Evolutionary conservation across 495 filamentous ascomycete genomes (phyloP).

Genomic region (Aspergillus olivimuriae): DNA sequence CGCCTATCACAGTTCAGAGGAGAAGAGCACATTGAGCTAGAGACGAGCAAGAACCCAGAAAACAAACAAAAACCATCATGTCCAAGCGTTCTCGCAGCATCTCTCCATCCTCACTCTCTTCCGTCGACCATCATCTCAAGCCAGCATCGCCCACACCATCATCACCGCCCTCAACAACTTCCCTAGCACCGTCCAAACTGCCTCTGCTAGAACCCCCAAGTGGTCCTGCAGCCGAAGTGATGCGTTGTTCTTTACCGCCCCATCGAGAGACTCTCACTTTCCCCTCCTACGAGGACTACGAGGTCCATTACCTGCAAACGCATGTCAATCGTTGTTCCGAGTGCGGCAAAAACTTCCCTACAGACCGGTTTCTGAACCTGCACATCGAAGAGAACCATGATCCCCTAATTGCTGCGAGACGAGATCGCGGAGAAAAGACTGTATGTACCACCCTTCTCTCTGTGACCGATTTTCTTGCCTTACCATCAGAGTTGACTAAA

Average conservation of each 20-base stretch:
- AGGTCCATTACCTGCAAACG: constrained; percentile 72
- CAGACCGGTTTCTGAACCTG: constrained; percentile 62
- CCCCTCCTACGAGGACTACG: constrained; percentile 71
- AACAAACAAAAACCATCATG: constrained; percentile 31
- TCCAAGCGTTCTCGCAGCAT: constrained; percentile 54
- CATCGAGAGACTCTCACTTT: constrained; percentile 67
- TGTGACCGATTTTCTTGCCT: no score
- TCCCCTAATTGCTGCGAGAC: constrained; percentile 59
- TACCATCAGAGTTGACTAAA: no score
- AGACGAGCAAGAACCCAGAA: constrained; percentile 3
- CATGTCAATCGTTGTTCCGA: constrained; percentile 83
- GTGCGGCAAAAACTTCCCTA: constrained; percentile 74
- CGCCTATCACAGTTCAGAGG: no score
- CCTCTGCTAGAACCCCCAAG: constrained; percentile 16
- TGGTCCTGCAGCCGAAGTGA: constrained; percentile 35
- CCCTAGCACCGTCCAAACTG: constrained; percentile 22
- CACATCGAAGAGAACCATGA: constrained; percentile 96
- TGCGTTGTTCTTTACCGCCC: constrained; percentile 75
- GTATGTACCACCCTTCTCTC: constrained; percentile 36
- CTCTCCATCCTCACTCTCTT: constrained; percentile 30
- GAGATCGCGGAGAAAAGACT: constrained; percentile 78
- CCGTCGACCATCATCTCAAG: constrained; percentile 11
- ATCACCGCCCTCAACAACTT: constrained; percentile 9
- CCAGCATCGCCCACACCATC: constrained; percentile 22
- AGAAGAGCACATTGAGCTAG: no score